A percentile compares a stretch with the other conserved stretches of the same genome.
These are phyloP conservation scores for Amphibolis antarctica DNA, from an alignment of 106 monocot species.

Conservation along the genomic window DNA sequence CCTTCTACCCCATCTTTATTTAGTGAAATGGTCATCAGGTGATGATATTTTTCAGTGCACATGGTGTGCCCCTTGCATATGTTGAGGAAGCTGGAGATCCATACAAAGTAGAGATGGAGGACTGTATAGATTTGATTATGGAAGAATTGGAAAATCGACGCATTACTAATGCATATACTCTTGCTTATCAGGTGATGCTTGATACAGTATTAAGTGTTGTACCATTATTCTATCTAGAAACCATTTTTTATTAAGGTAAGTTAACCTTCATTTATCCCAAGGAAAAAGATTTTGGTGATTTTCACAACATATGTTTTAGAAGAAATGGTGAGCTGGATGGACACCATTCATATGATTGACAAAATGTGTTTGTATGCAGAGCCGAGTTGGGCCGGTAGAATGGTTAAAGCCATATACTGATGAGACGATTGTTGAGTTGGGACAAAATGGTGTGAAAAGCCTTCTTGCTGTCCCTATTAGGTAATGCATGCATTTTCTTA, in stretches of 20 bases:
- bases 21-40: conserved; percentile 35
- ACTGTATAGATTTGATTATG: conserved; percentile 88
- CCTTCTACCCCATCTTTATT: background rate
- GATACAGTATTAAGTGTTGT: no score
- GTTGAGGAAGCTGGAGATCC: conserved; percentile 98
- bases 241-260: no score
- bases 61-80: conserved; percentile 95
- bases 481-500: conserved; percentile 16
- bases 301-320: no score
- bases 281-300: background rate
- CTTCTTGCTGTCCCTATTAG: conserved; percentile 96
- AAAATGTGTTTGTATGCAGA: conserved; percentile 22
- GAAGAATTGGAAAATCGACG: conserved; percentile 77
- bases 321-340: no score
- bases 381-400: conserved; percentile 96
- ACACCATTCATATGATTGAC: no score
- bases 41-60: conserved; percentile 95
- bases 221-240: no score
- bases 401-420: conserved; percentile 98
- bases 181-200: conserved; percentile 82
- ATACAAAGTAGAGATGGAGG: conserved; percentile 99
- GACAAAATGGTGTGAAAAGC: conserved; percentile 76
- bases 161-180: conserved; percentile 73
- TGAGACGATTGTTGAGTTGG: conserved; percentile 83
- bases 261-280: no score